A percentile compares a stretch with the other conserved stretches of the same genome.
Conservation (phyloP, 2,329 filamentous ascomycete species). For the Paracorniculantispora psalliotae region DNA sequence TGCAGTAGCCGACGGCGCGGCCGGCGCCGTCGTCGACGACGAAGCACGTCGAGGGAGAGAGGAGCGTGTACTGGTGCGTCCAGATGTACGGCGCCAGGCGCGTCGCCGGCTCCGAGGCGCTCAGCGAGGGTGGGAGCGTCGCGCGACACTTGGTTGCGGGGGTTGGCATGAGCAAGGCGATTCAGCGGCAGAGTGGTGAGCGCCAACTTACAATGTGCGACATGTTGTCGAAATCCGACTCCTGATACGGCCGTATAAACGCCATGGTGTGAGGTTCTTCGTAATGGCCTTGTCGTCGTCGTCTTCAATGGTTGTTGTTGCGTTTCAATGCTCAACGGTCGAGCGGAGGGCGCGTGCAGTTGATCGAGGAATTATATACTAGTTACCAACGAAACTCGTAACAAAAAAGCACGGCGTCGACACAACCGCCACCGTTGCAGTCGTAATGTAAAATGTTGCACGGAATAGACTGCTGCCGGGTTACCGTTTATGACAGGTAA, state of each 20-base stretch:
- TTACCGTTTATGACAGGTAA: neutral
- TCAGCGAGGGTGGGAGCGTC: constrained; percentile 41
- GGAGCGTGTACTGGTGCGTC: constrained; percentile 46
- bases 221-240: constrained; percentile 35
- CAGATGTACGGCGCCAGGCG: constrained; percentile 44
- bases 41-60: constrained; percentile 41
- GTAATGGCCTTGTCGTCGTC: too few relatives aligned
- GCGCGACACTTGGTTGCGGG: constrained; percentile 36
- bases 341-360: too few relatives aligned
- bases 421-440: too few relatives aligned
- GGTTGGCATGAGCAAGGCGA: neutral
- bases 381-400: too few relatives aligned
- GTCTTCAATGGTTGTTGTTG: too few relatives aligned
- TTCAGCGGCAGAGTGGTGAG: neutral
- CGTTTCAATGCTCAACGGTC: too few relatives aligned
- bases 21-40: constrained; percentile 45
- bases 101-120: constrained; percentile 27
- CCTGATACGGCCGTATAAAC: constrained; percentile 38
- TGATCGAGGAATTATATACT: too few relatives aligned
- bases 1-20: constrained; percentile 44
- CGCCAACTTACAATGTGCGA: constrained; percentile 35
- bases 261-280: constrained; percentile 40
- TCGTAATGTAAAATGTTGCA: too few relatives aligned
- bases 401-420: too few relatives aligned
- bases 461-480: too few relatives aligned